Evolutionary conservation across 176 grass and related monocot species (phyloP), one percentile per base, ranked within the genome.

Genomic region (Pontederia paniculata): DNA sequence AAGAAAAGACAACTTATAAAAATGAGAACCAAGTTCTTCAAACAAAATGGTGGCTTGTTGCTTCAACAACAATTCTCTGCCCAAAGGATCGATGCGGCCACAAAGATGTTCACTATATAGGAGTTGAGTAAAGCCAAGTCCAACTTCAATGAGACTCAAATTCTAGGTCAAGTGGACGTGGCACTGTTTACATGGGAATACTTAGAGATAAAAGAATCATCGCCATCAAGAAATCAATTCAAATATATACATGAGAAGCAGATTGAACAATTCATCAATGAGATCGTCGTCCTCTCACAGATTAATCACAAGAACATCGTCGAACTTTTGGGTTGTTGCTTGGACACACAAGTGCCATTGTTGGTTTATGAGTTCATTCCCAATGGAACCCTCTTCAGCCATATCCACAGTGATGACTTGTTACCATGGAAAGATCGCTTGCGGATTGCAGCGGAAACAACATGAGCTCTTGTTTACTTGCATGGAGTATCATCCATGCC

Each of bases 201-300:
- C 51, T 58, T 16, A 23, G 19, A 1, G 67, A 70, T 20, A 37
- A 17, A 16, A 70, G 42, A 58, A 49, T 70, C 52, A 49, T 70
- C 48, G 67, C 67, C 42, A 70, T 70, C 23, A 70, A 70, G 52
- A 70, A 45, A 57, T 70, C 67, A 22, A 70, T 16, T 45, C 23
- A 45, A 11, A n/a, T n/a, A n/a, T n/a, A 42, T 52, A 37, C 41
- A 23, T 15, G 17, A 70, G n/a, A 58, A 22, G 23, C 67, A 70
- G 17, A 45, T 55, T 44, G 67, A 58, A 13, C 67, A 70, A 16
- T 70, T 70, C 52, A 58, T 70, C 45, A 70, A 70, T 4, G 67
- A 70, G 52, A 58, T 70, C 16, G 46, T 14, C 23, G 21, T 70
- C 42, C 67, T 70, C 45, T 70, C 67, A 16, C 52, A 70, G 52